Evolutionary conservation across 1,284 basidiomycete species (phyloP).

Genomic region (Lentinula novae-zelandiae): DNA sequence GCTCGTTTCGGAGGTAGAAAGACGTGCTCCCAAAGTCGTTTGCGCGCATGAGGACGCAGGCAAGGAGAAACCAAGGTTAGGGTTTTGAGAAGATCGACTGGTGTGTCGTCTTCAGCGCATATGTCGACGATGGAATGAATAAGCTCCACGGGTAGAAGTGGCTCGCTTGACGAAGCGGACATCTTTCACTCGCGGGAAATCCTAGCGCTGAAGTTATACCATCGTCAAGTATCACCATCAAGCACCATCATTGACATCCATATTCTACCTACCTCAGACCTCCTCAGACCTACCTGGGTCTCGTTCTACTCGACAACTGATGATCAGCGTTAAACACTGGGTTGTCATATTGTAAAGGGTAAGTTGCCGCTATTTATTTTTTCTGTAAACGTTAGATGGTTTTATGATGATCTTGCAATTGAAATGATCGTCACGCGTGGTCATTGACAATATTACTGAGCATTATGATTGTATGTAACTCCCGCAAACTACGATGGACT

Average conservation of each 20-base stretch:
- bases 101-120: not conserved
- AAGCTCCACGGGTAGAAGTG: not conserved
- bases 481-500: too few relatives aligned
- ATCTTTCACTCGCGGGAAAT: not conserved
- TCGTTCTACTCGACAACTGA: not conserved
- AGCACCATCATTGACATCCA: too few relatives aligned
- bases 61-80: not conserved
- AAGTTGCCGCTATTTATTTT: too few relatives aligned
- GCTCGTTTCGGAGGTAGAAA: not conserved
- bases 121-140: not conserved
- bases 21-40: not conserved
- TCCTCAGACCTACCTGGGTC: not conserved
- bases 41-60: not conserved
- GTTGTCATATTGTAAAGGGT: too few relatives aligned
- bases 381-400: too few relatives aligned
- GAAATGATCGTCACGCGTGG: too few relatives aligned
- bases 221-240: too few relatives aligned
- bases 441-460: too few relatives aligned
- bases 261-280: too few relatives aligned
- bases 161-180: not conserved
- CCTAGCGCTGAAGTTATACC: not conserved
- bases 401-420: too few relatives aligned
- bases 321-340: not conserved
- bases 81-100: not conserved
- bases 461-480: too few relatives aligned